These are phyloP conservation scores for Penicillium chermesinum DNA, from an alignment of 495 filamentous ascomycete species.

Conservation along the genomic window DNA sequence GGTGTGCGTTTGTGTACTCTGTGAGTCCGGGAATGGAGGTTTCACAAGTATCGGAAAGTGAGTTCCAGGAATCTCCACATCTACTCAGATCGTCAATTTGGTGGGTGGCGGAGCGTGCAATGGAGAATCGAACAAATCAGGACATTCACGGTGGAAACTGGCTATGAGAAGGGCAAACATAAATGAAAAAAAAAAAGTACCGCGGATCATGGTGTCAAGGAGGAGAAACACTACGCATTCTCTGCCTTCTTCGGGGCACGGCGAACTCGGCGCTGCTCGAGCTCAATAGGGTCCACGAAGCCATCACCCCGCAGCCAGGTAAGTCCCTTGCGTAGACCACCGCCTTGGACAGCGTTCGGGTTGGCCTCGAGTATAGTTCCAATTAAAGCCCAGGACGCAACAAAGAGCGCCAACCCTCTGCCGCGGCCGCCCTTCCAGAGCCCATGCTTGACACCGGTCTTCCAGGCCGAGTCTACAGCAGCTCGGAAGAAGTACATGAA, in stretches of 20 bases:
- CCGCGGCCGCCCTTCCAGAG: slow-evolving; percentile 75
- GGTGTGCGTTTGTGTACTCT: neutral
- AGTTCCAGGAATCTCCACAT: slow-evolving; percentile 12
- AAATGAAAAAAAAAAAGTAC: slow-evolving; percentile 1
- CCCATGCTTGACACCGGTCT: slow-evolving; percentile 79
- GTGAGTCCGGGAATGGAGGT: slow-evolving; percentile 4
- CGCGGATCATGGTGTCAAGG: neutral
- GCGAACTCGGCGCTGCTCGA: slow-evolving; percentile 29
- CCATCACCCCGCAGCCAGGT: slow-evolving; percentile 70
- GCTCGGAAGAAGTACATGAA: slow-evolving; percentile 67
- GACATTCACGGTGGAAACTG: neutral
- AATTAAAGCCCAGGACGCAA: slow-evolving; percentile 67
- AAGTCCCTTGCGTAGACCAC: slow-evolving; percentile 64
- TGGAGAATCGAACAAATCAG: too few relatives aligned
- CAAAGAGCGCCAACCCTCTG: slow-evolving; percentile 80
- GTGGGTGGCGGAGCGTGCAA: too few relatives aligned
- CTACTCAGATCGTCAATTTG: neutral
- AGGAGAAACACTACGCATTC: neutral
- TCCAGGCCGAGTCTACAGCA: slow-evolving; percentile 79
- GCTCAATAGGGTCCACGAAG: slow-evolving; percentile 44
- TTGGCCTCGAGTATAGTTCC: slow-evolving; percentile 73
- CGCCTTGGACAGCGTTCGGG: slow-evolving; percentile 61
- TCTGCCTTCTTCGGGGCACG: slow-evolving; percentile 25
- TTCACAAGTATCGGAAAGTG: slow-evolving; percentile 21
- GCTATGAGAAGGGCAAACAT: too few relatives aligned